A percentile compares a stretch with the other conserved stretches of the same genome.
Evolutionary conservation across 768 basidiomycete species (phyloP).

Genomic region (Russula olivacea): DNA sequence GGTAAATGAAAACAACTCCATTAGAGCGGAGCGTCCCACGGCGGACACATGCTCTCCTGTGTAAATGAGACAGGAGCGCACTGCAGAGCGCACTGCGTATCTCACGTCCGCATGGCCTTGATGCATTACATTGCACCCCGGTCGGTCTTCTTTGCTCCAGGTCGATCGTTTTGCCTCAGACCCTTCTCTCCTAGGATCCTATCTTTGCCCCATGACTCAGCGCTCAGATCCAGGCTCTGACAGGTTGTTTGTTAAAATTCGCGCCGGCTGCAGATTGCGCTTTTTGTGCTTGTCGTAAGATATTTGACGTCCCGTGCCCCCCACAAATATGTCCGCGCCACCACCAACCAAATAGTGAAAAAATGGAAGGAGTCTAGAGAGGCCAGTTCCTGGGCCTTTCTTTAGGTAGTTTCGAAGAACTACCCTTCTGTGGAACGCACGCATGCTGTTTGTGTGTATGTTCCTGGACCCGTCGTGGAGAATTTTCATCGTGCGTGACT

Average conservation of each 20-base stretch:
- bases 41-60: neutral
- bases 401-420: slow-evolving; percentile 6
- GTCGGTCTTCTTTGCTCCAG: neutral
- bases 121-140: neutral
- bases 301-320: neutral
- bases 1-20: neutral
- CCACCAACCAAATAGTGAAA: neutral
- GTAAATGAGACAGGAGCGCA: neutral
- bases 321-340: neutral
- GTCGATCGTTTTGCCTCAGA: neutral
- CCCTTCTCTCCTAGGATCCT: too few relatives aligned
- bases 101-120: neutral
- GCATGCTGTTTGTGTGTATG: neutral
- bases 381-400: neutral
- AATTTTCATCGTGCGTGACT: neutral
- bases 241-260: neutral
- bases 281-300: neutral
- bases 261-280: too few relatives aligned
- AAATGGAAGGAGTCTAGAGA: neutral
- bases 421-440: neutral
- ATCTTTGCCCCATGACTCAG: neutral
- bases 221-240: neutral
- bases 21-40: too few relatives aligned
- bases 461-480: neutral
- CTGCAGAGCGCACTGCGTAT: too few relatives aligned